Evolutionary conservation across 1,139 yeast species (phyloP).

Genomic region (Candida dubliniensis): DNA sequence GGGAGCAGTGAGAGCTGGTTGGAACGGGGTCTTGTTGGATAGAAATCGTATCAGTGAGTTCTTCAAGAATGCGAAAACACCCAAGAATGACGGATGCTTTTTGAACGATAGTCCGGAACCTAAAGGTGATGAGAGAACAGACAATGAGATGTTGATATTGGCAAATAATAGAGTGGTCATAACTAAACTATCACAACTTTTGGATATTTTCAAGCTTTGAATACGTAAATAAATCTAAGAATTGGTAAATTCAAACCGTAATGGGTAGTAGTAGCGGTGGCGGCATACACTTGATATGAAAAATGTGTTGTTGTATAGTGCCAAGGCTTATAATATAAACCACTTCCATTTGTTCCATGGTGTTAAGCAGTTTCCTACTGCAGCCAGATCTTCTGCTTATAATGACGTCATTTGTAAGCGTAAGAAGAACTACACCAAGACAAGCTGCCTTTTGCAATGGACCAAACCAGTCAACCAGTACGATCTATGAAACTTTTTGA

Average conservation of each 20-base stretch:
- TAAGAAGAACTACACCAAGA: too few species aligned
- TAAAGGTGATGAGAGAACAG: background rate
- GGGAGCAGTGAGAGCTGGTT: conserved; percentile 56
- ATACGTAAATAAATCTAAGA: background rate
- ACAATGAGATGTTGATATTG: conserved; percentile 19
- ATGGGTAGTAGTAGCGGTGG: background rate
- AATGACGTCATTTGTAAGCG: too few species aligned
- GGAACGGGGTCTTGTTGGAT: conserved; percentile 60
- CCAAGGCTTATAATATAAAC: too few species aligned
- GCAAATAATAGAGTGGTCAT: conserved; percentile 41
- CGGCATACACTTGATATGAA: too few species aligned
- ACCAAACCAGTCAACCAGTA: too few species aligned
- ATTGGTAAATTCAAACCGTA: background rate
- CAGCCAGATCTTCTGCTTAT: too few species aligned
- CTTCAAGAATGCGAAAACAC: conserved; percentile 15
- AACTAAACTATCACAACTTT: conserved; percentile 27
- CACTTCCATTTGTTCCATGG: too few species aligned
- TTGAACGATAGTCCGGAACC: conserved; percentile 2
- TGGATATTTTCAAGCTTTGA: conserved; percentile 18
- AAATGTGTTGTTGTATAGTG: background rate
- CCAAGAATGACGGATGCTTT: conserved; percentile 12
- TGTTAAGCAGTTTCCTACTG: too few species aligned
- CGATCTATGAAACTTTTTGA: too few species aligned
- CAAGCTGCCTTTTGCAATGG: too few species aligned
- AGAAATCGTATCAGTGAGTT: conserved; percentile 31